Base-by-base conservation (phyloP, 140 eudicot species). In the Senecio squalidus region DNA sequence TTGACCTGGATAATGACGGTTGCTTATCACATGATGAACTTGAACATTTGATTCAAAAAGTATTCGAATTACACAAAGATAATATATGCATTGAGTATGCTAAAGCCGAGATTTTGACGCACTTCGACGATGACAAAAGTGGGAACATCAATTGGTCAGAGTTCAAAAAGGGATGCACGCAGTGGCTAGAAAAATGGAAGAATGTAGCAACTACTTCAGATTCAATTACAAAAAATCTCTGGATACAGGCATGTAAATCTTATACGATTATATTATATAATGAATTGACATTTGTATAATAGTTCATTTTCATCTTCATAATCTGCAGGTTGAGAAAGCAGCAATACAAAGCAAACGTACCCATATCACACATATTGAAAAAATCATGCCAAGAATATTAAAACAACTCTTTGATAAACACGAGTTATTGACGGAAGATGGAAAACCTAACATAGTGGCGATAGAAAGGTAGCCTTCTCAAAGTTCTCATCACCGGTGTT, bases 351-450 rank as follows among this genome's bases (percentile, higher is more conserved):
- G 31, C 1, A 21, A 55, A 26, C 31, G 56, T 28, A 33, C 29
- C 0, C 30, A 54, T 14, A 40, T 41, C 6, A 14, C 64, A n/a
- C 39, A 4, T 6, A 66, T 66, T 18, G 47, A 66, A 4, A 18
- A 66, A 29, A 66, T 66, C 48, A 66, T 66, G 64, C 56, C 72
- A 43, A 54, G 64, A 54, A 54, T 66, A 36, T 20, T 66, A 30
- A 21, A 41, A 30, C 72, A 66, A 20, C 15, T 41, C 24, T 26
- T 54, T 29, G n/a, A 43, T 27, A 45, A 66, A 9, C 20, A 43
- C 21, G 9, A 41, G 8, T 25, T 66, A 20, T 34, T 66, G 47
- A 55, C 15, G 14, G 18, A 22, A 34, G 29, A 66, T 25, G 56
- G 56, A 17, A 6, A 6, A 9, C 36, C 64, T 0, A 6, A 66